Evolutionary conservation across 1,139 yeast genomes (phyloP).

Genomic region (Magnusiomyces ingens): DNA sequence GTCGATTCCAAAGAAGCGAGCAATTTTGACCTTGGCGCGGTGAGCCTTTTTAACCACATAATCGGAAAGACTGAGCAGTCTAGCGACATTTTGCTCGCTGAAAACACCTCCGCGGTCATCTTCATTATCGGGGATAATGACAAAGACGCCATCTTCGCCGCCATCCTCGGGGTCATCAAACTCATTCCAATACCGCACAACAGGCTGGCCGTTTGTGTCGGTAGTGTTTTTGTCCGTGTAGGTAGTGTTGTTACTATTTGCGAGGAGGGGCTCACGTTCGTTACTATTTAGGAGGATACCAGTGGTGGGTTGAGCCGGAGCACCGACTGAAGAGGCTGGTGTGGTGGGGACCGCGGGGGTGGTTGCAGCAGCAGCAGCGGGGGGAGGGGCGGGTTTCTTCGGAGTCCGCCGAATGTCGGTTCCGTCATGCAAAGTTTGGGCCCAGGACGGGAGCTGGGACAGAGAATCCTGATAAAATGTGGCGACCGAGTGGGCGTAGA

Average conservation of each 20-base stretch:
- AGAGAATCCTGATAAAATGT: slow-evolving; percentile 11
- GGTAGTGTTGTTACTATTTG: slow-evolving; percentile 13
- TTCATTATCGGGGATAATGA: slow-evolving; percentile 31
- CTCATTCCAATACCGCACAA: slow-evolving; percentile 61
- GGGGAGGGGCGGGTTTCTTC: neutral
- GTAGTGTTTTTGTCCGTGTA: slow-evolving; percentile 15
- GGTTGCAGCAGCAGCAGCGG: too few relatives aligned
- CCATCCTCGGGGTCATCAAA: slow-evolving; percentile 59
- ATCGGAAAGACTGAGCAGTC: slow-evolving; percentile 23
- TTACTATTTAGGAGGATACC: neutral
- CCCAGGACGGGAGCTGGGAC: slow-evolving; percentile 33
- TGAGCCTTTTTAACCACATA: slow-evolving; percentile 19
- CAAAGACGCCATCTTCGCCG: slow-evolving; percentile 32
- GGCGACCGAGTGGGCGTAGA: slow-evolving; percentile 31
- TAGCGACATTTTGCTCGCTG: slow-evolving; percentile 34
- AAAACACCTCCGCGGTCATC: slow-evolving; percentile 24
- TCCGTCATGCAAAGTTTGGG: slow-evolving; percentile 28
- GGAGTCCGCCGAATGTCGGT: slow-evolving; percentile 33
- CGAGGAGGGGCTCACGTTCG: slow-evolving; percentile 12
- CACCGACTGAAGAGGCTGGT: too few relatives aligned
- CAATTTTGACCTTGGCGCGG: slow-evolving; percentile 12
- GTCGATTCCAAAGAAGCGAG: neutral
- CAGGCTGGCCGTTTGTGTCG: slow-evolving; percentile 26
- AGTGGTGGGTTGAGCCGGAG: neutral
- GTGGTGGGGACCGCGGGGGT: too few relatives aligned